Base-by-base conservation (phyloP, 371 early-diverging fungal species). In the Conidiobolus coronatus region DNA sequence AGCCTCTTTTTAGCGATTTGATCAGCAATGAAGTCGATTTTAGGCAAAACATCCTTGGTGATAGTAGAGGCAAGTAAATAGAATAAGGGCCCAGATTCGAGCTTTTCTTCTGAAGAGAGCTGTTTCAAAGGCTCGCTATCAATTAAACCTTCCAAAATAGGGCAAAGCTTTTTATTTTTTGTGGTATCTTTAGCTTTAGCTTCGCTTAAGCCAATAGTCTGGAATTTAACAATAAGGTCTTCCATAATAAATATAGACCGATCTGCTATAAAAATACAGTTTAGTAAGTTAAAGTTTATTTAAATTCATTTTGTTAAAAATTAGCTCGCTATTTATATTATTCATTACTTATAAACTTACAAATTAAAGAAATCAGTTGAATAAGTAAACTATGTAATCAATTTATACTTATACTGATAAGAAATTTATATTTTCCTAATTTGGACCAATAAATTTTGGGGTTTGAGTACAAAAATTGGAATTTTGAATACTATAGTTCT, bases 151-250 rank as follows among this genome's bases (percentile, higher is more conserved):
- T 73, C 75, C 24, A 95, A 70, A 14, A 68, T 67, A 2, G 85
- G 78, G 6, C 85, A 78, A 8, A 94, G 62, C 60, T 92, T 94
- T 61, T 88, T 88, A 68, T 95, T 94, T 52, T 75, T 79, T 37
- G 79, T 86, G 0, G 92, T 89, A 55, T 93, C 93, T 60, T 81
- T 79, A 45, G 94, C 94, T 60, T 90, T 88, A 52, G 73, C 71
- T 54, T 82, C 83, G 44, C 79, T 71, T 38, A 95, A 68, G 13
- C 96, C 96, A 52, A 92, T 84, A 48, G 68, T 68, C 54, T 73
- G 68, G 65, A 94, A 91, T 51, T 80, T 65, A 17, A 58, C 54
- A 37, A 70, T 60, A 44, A 79, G 60, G 21, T 64, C 67, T 37
- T 75, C 73, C 65, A 45, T 51, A 7, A 33, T 34, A 33, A 43